Percentiles rank a stretch among this genome's conserved stretches.
phyloP scores from a whole-genome alignment of 805 yeast genomes.

The Saccharomycopsis fibuligera region DNA sequence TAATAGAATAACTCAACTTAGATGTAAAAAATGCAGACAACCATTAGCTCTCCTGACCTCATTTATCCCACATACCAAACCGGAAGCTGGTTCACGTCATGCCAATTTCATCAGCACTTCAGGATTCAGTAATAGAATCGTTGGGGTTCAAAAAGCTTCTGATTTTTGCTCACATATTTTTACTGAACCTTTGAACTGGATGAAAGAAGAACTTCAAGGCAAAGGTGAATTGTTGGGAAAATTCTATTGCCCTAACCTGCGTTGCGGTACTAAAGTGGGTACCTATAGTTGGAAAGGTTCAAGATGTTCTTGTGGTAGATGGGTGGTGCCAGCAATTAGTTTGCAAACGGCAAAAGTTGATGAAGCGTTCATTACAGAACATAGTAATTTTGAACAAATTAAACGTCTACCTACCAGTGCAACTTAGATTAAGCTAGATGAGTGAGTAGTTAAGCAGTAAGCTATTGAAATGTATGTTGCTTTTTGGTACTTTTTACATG shows the following conservation, averaged over 20 bases:
- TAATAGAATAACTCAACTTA: conserved; percentile 33
- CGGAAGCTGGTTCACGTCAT: conserved; percentile 59
- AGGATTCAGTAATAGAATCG: conserved; percentile 52
- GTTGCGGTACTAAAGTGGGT: conserved; percentile 81
- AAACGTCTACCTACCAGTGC: no score
- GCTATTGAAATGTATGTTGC: no score
- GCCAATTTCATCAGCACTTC: conserved; percentile 60
- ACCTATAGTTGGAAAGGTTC: conserved; percentile 94
- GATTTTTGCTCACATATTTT: conserved; percentile 75
- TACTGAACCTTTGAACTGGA: conserved; percentile 88
- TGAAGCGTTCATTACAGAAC: conserved; percentile 29
- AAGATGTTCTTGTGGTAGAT: conserved; percentile 87
- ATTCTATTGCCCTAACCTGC: conserved; percentile 59
- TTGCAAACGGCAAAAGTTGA: conserved; percentile 79
- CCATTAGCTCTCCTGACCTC: conserved; percentile 57
- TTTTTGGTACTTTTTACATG: neutral
- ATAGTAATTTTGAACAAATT: conserved; percentile 16
- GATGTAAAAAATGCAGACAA: conserved; percentile 82
- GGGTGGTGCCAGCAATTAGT: conserved; percentile 92
- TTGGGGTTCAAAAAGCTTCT: conserved; percentile 52
- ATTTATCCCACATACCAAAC: conserved; percentile 60
- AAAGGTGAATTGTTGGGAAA: conserved; percentile 81
- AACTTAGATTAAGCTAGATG: no score
- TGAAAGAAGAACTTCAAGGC: conserved; percentile 66
- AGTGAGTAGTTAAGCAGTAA: no score